Conservation (phyloP, 1,284 basidiomycete genomes). For the Exobasidium rhododendri region DNA sequence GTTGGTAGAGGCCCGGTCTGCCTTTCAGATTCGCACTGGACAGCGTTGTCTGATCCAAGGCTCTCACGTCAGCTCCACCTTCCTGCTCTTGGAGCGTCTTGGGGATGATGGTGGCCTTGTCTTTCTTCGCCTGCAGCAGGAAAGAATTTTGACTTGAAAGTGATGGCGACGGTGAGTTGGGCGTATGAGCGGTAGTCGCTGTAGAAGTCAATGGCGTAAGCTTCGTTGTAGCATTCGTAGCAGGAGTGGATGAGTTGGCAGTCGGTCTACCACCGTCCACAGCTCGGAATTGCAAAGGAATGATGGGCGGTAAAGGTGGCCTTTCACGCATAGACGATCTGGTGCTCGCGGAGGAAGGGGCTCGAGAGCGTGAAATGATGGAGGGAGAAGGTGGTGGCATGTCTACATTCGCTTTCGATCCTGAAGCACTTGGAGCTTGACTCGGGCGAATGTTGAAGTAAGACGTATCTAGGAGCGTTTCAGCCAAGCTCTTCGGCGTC, state of each 20-base stretch:
- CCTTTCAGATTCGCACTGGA: not conserved
- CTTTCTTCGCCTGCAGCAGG: not conserved
- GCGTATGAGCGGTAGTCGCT: not conserved
- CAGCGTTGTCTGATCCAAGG: not conserved
- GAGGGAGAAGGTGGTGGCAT: constrained; percentile 46
- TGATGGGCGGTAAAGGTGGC: constrained; percentile 22
- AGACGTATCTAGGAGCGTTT: constrained; percentile 21
- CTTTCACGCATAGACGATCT: constrained; percentile 14
- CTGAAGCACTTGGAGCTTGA: not conserved
- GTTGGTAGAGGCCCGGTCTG: constrained; percentile 43
- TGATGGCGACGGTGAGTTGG: constrained; percentile 10
- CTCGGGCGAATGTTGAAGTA: constrained; percentile 35
- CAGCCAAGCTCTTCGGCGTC: constrained; percentile 19
- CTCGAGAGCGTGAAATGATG: constrained; percentile 44
- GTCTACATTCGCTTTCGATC: constrained; percentile 15
- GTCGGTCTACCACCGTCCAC: not conserved
- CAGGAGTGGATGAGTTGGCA: not conserved
- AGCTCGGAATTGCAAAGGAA: not conserved
- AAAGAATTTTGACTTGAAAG: not conserved
- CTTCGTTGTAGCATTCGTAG: not conserved
- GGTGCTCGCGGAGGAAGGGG: constrained; percentile 40
- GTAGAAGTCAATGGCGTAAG: not conserved
- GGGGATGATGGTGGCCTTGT: not conserved
- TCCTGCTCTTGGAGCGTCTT: not conserved
- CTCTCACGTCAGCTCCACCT: not conserved